Base-by-base conservation (phyloP, 192 early-diverging fungal genomes). In the Mortierella alpina region DNA sequence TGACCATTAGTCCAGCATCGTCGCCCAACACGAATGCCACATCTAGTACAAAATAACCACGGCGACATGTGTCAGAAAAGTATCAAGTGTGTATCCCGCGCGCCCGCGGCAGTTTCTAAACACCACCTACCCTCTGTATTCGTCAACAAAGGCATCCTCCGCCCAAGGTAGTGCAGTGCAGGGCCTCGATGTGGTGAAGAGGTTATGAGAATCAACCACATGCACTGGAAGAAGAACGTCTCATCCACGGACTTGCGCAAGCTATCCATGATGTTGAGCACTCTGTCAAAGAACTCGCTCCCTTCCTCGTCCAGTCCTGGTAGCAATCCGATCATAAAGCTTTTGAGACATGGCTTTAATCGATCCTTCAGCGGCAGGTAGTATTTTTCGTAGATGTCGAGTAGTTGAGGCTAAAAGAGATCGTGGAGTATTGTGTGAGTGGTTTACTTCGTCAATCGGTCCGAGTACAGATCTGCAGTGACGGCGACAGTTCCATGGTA, bases 231-330 rank as follows among this genome's bases (percentile, higher is more conserved):
- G 83, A 97, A 96, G 79, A 92, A 95, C 1, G 89, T 74, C 18
- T 88, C 76, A 45, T 95, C 95, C n/a, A 95, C 90, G 6, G 85
- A 82, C 22, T 86, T 85, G 18, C 86, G 84, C 20, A 97, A 61
- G 53, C 72, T 75, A 71, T 96, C 93, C 59, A 80, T 58, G 50
- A 80, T 72, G 44, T 62, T 72, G 31, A 86, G 75, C 40, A 94
- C 94, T 63, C 90, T 87, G 53, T 92, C 91, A 75, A 93, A 94
- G 63, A 88, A 91, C 70, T 98, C 96, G 72, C 88, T 92, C 23
- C 91, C 91, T 70, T 96, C 96, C 64, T 97, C 97, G 65, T 98
- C 97, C 6, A 97, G 79, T 7, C 90, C 93, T 7, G 95, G 93
- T 55, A 97, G 84, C 18, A 98, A 63, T 0, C 93, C 95, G 20